Evolutionary conservation across 2,329 filamentous ascomycete species (phyloP), one percentile per base, ranked within the genome.

Genomic region (Metarhizium rileyi): DNA sequence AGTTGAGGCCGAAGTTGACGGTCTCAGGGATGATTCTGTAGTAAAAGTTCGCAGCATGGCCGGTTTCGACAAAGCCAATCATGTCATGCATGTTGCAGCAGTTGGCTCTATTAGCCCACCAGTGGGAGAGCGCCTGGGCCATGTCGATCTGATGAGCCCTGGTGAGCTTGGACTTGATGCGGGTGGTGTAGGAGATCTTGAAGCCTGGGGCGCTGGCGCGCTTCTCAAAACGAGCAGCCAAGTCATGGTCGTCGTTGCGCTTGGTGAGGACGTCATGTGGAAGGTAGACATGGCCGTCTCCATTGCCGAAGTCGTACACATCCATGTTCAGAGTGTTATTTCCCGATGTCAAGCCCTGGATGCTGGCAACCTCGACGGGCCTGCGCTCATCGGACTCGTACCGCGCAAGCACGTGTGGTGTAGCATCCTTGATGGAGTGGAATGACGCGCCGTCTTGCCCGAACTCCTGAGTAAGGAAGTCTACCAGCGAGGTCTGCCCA

Each of bases 21-120:
- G 14, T 36, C 22, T 47, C 44, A 3, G 44, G 44, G 25, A 47
- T 47, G 22, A 38, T 47, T 8, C 44, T 30, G 16, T 47, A 47
- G 18, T 47, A 47, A n/a, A 47, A 47, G 14, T 47, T 47, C n/a
- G 44, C 44, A 2, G 22, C 10, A 18, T 47, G 22, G 30, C 28
- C 44, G 10, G 28, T 23, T 36, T 47, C 28, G 25, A 35, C 44
- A 36, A 47, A 47, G 7, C 44, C 44, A 47, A 47, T 47, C 20
- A 35, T 36, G 44, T 47, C 44, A 36, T 30, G 33, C 44, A 47
- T 47, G 20, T 33, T 30, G n/a, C 25, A 35, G 4, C 16, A n/a
- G 4, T 20, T 35, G 28, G 28, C 36, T 9, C 28, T 38, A 23
- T 23, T 35, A 6, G 44, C 44, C 44, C 44, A 47, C 10, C 22